These are phyloP conservation scores for Penicillium atrosanguineum DNA, from an alignment of 495 filamentous ascomycete genomes.

Conservation along the genomic window DNA sequence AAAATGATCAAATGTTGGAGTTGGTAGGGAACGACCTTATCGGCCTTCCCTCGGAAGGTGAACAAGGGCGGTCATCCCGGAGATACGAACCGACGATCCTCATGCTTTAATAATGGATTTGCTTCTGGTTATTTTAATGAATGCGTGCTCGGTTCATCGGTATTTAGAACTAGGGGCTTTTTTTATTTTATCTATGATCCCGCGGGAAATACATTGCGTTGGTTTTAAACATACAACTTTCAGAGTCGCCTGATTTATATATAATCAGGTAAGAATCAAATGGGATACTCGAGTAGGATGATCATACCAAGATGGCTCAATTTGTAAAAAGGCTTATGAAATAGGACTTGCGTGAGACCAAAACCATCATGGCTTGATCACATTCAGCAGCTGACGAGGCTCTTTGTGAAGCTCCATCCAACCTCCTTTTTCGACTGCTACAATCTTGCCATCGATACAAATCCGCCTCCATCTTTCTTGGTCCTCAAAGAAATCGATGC, in stretches of 20 bases:
- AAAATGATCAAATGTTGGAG: neutral
- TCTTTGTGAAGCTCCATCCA: slow-evolving; percentile 63
- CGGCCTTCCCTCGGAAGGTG: neutral
- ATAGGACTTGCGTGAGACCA: neutral
- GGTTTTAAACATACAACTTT: too few relatives aligned
- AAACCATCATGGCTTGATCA: slow-evolving; percentile 16
- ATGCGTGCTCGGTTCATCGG: too few relatives aligned
- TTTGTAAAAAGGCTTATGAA: too few relatives aligned
- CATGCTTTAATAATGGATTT: neutral
- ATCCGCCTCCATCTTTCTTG: slow-evolving; percentile 73
- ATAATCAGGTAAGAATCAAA: too few relatives aligned
- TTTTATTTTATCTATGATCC: too few relatives aligned
- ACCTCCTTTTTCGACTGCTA: slow-evolving; percentile 65
- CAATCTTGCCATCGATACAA: slow-evolving; percentile 86
- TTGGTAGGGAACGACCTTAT: neutral
- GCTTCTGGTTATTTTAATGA: neutral
- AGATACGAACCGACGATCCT: neutral
- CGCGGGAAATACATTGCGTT: too few relatives aligned
- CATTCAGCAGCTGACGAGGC: slow-evolving; percentile 19
- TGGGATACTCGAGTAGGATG: too few relatives aligned
- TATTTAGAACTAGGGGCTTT: neutral
- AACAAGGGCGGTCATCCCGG: neutral
- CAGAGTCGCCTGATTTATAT: too few relatives aligned
- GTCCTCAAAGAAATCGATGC: slow-evolving; percentile 61
- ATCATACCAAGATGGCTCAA: too few relatives aligned